phyloP scores from a whole-genome alignment of 2,329 filamentous ascomycete species.

The Annulohypoxylon truncatum region DNA sequence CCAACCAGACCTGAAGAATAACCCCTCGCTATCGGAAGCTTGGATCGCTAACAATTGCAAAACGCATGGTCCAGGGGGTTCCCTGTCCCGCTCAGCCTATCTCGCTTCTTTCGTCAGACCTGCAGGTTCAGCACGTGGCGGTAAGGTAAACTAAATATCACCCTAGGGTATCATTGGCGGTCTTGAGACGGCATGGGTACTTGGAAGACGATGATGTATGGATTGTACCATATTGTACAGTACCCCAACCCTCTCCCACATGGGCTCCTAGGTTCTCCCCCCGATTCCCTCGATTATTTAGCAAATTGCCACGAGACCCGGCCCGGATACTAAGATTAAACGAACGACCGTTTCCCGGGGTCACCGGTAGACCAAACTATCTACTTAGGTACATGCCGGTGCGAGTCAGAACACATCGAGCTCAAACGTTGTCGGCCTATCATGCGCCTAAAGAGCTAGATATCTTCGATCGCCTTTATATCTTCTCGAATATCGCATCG shows the following conservation, averaged over 20 bases:
- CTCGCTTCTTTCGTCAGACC: constrained; percentile 39
- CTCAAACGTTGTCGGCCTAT: not conserved
- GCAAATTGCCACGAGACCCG: constrained; percentile 20
- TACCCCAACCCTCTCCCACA: not conserved
- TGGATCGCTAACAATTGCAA: constrained; percentile 37
- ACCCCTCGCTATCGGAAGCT: constrained; percentile 22
- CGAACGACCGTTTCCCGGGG: not conserved
- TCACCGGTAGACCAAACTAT: not conserved
- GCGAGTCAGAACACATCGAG: not conserved
- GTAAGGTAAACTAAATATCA: constrained; percentile 38
- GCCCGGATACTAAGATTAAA: constrained; percentile 13
- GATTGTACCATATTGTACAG: not conserved
- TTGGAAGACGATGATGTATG: not conserved
- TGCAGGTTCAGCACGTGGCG: constrained; percentile 42
- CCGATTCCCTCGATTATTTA: not conserved
- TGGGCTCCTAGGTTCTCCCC: not conserved
- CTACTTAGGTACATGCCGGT: not conserved
- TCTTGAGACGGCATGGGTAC: constrained; percentile 11
- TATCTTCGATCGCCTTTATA: not conserved
- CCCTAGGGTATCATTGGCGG: constrained; percentile 28
- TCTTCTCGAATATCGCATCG: not conserved
- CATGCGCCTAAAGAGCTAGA: not conserved
- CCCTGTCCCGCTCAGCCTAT: constrained; percentile 34
- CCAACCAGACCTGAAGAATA: constrained; percentile 28
- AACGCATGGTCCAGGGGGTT: constrained; percentile 38